Evolutionary conservation across 495 filamentous ascomycete species (phyloP).

Genomic region (Clavariopsis aquatica): DNA sequence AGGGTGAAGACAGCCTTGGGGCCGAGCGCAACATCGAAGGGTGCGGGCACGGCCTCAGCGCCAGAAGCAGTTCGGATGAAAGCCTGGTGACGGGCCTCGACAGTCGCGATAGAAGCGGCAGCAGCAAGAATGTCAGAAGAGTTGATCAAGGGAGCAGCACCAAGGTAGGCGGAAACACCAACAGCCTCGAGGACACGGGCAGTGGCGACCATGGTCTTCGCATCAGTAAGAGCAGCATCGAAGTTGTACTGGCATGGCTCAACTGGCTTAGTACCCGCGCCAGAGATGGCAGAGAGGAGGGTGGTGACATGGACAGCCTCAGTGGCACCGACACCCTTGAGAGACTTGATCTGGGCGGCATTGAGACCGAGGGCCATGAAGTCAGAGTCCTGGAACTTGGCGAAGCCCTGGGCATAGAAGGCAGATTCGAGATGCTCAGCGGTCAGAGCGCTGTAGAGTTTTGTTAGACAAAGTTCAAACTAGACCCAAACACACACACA

Average conservation of each 20-base stretch:
- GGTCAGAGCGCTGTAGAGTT: conserved; percentile 56
- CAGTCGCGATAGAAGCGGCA: conserved; percentile 60
- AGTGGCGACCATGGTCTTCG: conserved; percentile 59
- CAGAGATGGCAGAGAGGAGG: conserved; percentile 56
- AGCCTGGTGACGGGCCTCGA: conserved; percentile 63
- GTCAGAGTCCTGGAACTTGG: conserved; percentile 59
- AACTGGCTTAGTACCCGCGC: conserved; percentile 57
- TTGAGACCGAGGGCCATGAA: conserved; percentile 59
- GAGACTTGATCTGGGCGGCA: conserved; percentile 51
- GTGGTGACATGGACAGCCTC: conserved; percentile 61
- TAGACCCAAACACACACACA: too few species aligned
- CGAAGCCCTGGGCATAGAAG: conserved; percentile 64
- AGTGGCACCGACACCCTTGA: conserved; percentile 55
- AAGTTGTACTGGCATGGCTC: conserved; percentile 65
- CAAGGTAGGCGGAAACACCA: conserved; percentile 61
- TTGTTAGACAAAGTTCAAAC: neutral
- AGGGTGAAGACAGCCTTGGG: conserved; percentile 63
- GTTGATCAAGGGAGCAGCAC: conserved; percentile 59
- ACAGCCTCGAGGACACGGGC: conserved; percentile 64
- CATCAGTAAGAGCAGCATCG: conserved; percentile 55
- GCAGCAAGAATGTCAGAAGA: conserved; percentile 56
- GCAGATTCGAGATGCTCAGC: conserved; percentile 64
- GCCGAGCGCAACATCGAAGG: conserved; percentile 61
- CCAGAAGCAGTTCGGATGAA: conserved; percentile 56
- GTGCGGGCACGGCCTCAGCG: conserved; percentile 55